phyloP scores from a whole-genome alignment of 441 rosid genomes.

The Croton laevigatus region DNA sequence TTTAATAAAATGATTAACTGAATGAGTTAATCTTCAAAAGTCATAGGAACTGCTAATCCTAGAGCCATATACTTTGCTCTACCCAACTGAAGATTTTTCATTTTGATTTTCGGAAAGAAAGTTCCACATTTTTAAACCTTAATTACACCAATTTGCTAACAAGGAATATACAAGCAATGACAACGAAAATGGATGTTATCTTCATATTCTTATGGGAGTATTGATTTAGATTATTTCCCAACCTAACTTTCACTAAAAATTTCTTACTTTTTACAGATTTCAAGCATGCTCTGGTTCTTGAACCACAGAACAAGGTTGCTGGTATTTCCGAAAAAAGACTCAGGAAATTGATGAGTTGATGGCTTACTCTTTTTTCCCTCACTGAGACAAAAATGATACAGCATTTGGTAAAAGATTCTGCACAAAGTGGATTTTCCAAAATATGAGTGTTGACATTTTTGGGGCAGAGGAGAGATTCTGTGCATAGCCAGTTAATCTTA shows the following conservation, averaged over 20 bases:
- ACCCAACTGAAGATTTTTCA: background rate
- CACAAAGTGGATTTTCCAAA: background rate
- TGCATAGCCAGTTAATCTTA: background rate
- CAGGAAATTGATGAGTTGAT: constrained; percentile 50
- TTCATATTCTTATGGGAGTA: background rate
- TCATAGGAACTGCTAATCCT: background rate
- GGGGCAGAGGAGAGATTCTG: background rate
- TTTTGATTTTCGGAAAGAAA: background rate
- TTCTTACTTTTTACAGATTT: constrained; percentile 54
- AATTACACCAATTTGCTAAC: background rate
- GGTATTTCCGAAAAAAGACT: constrained; percentile 62
- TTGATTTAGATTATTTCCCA: background rate
- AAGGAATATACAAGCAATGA: background rate
- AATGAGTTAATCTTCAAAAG: background rate
- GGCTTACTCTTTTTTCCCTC: background rate
- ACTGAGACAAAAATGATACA: background rate
- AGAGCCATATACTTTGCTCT: background rate
- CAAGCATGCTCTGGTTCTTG: constrained; percentile 82
- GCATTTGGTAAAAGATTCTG: constrained; percentile 6
- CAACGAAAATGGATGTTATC: background rate
- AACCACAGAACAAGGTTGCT: constrained; percentile 84
- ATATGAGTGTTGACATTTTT: background rate
- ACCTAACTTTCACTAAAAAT: background rate
- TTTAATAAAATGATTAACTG: background rate
- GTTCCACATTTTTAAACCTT: background rate